A percentile compares a stretch with the other conserved stretches of the same genome.
Conservation (phyloP, 352 stramenopile genomes). For the Phytophthora parvispora region DNA sequence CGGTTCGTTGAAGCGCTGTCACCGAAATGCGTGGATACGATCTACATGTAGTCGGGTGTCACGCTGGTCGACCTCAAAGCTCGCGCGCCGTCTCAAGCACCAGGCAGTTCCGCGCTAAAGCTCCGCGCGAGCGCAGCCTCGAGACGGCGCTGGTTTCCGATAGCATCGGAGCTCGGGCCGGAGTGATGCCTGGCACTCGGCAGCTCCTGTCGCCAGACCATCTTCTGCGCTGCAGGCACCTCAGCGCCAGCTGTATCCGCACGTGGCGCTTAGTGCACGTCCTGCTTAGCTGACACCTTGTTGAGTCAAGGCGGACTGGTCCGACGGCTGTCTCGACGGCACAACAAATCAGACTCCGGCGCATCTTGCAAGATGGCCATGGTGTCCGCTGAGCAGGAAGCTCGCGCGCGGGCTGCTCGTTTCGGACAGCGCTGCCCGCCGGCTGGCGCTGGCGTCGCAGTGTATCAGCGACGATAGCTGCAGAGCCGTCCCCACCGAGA, state of each 20-base stretch:
- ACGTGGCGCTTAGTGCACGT: conserved; percentile 6
- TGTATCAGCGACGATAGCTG: conserved; percentile 21
- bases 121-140: not conserved
- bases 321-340: conserved; percentile 10
- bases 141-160: not conserved
- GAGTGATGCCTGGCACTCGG: not conserved
- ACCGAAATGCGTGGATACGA: conserved; percentile 16
- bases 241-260: conserved; percentile 25
- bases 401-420: not conserved
- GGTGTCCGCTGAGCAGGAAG: not conserved
- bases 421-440: conserved; percentile 14
- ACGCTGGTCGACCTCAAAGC: not conserved
- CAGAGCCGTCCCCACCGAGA: conserved; percentile 19
- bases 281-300: conserved; percentile 9
- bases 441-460: conserved; percentile 14
- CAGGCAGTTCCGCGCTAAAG: not conserved
- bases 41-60: not conserved
- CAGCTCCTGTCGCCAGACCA: conserved; percentile 17
- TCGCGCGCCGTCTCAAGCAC: conserved; percentile 14
- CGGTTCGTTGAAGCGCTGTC: conserved; percentile 19
- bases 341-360: conserved; percentile 34
- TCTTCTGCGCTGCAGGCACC: conserved; percentile 19
- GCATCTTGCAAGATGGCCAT: conserved; percentile 11
- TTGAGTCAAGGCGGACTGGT: conserved; percentile 32
- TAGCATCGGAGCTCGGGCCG: conserved; percentile 10